Conservation (phyloP, 257 asterid genomes). For the Scutellaria barbata region DNA sequence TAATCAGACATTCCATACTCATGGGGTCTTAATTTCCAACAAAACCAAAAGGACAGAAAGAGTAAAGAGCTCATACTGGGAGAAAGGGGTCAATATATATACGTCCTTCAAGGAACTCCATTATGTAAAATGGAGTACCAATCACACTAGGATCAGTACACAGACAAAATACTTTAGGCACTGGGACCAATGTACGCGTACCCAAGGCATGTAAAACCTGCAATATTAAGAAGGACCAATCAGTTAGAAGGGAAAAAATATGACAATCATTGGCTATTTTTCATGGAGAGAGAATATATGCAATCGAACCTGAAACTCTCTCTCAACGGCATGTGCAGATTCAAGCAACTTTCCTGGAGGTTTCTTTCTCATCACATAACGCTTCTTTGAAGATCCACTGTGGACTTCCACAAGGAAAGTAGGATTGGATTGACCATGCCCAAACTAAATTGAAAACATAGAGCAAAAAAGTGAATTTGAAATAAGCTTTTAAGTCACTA, state of each 20-base stretch:
- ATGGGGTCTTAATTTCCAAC: conserved; percentile 10
- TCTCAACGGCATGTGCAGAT: conserved; percentile 96
- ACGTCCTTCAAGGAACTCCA: conserved; percentile 97
- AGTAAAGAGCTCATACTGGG: conserved; percentile 54
- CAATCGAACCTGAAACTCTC: conserved; percentile 79
- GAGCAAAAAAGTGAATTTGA: not conserved
- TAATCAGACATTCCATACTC: conserved; percentile 22
- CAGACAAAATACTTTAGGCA: conserved; percentile 87
- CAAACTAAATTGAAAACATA: conserved; percentile 61
- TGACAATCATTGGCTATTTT: not conserved
- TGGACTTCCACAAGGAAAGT: conserved; percentile 84
- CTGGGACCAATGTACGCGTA: conserved; percentile 76
- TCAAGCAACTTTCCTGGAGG: conserved; percentile 82
- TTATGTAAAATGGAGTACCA: conserved; percentile 95
- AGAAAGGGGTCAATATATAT: conserved; percentile 82
- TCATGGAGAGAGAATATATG: conserved; percentile 10
- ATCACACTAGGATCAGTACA: conserved; percentile 82
- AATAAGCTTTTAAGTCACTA: conserved; percentile 15
- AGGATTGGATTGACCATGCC: conserved; percentile 97
- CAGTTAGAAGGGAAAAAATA: not conserved
- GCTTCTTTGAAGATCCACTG: conserved; percentile 58
- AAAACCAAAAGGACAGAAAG: conserved; percentile 24
- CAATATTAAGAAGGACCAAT: conserved; percentile 3
- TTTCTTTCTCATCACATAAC: conserved; percentile 86
- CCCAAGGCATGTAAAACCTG: conserved; percentile 93